Evolutionary conservation across 1,284 basidiomycete genomes (phyloP).

Genomic region (Puccinia brachypodii): DNA sequence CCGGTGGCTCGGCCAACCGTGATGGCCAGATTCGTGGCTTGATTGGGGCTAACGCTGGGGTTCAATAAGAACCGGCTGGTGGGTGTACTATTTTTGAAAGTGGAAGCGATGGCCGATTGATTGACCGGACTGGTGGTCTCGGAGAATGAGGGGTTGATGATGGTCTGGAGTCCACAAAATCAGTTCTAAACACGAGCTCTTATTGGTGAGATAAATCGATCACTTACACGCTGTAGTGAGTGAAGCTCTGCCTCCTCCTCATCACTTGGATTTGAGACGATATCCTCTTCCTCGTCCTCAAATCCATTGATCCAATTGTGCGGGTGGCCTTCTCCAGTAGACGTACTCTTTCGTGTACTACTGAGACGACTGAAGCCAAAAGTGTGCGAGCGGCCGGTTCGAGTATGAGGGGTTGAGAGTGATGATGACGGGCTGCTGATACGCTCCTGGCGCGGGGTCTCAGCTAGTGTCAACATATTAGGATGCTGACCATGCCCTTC

Average conservation of each 20-base stretch:
- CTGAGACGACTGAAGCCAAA: constrained; percentile 27
- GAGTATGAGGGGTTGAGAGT: constrained; percentile 1
- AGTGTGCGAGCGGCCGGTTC: constrained; percentile 30
- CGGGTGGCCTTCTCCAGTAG: constrained; percentile 17
- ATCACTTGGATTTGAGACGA: constrained; percentile 43
- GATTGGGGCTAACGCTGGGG: not conserved
- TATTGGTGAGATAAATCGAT: not conserved
- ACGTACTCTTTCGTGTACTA: constrained; percentile 3
- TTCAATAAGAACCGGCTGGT: constrained; percentile 29
- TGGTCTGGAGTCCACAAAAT: not conserved
- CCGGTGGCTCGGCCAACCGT: constrained; percentile 25
- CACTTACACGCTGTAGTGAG: constrained; percentile 11
- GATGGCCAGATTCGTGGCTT: constrained; percentile 21
- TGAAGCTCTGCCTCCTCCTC: constrained; percentile 34
- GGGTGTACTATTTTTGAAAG: constrained; percentile 31
- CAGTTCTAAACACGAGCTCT: not conserved
- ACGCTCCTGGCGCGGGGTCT: not conserved
- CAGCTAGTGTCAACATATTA: not conserved
- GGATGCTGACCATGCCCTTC: not conserved
- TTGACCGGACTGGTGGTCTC: not conserved
- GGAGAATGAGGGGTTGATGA: not conserved
- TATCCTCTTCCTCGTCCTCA: constrained; percentile 41
- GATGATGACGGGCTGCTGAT: constrained; percentile 3
- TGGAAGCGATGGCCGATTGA: not conserved
- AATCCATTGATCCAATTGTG: constrained; percentile 46